Conservation (phyloP, 768 basidiomycete genomes). For the Cantharellus cinnabarinus region DNA sequence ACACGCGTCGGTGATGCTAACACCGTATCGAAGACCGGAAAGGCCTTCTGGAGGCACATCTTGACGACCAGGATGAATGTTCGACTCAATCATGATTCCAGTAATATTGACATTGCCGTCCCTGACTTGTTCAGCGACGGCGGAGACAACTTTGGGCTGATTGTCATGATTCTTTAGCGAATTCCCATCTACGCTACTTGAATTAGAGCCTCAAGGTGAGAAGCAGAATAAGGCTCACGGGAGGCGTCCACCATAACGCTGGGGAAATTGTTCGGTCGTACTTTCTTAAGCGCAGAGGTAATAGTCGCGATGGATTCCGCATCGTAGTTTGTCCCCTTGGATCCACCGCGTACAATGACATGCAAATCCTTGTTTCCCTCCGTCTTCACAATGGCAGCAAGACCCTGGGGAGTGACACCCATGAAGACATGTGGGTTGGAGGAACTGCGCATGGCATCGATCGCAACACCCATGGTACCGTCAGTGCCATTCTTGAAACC, state of each 20-base stretch:
- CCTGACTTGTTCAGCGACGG: constrained; percentile 53
- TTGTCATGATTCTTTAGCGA: constrained; percentile 88
- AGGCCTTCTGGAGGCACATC: constrained; percentile 60
- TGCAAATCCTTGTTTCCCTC: constrained; percentile 70
- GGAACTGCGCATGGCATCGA: constrained; percentile 89
- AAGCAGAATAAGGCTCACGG: constrained; percentile 26
- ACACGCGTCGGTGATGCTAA: constrained; percentile 85
- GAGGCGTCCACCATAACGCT: constrained; percentile 81
- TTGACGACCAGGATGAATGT: constrained; percentile 80
- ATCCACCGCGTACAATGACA: constrained; percentile 87
- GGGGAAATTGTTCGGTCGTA: constrained; percentile 28
- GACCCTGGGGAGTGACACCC: constrained; percentile 34
- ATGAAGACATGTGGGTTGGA: constrained; percentile 92
- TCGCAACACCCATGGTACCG: constrained; percentile 68
- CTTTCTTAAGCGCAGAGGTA: constrained; percentile 42
- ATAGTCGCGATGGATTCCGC: constrained; percentile 51
- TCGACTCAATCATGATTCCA: constrained; percentile 94
- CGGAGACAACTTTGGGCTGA: constrained; percentile 60
- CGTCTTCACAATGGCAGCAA: constrained; percentile 88
- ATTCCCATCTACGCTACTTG: constrained; percentile 53
- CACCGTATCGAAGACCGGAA: constrained; percentile 46
- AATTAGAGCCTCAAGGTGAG: no score
- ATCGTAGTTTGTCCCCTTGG: constrained; percentile 75
- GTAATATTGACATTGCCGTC: constrained; percentile 51
- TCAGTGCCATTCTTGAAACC: constrained; percentile 99